Base-by-base conservation (phyloP, 164 flowering plant species). In the Cinnamomum micranthum region DNA sequence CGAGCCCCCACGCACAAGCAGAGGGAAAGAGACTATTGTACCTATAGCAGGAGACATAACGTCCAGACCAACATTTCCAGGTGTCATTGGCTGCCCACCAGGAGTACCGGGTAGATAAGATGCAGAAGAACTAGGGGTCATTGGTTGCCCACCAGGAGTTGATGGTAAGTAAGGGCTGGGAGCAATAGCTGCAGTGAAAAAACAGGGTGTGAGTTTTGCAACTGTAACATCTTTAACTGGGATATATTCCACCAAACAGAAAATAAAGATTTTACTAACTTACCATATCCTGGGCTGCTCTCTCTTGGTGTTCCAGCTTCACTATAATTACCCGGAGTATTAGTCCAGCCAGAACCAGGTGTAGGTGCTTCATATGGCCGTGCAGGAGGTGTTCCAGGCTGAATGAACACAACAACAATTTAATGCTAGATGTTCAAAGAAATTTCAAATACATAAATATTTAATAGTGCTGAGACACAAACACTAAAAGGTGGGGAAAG, bases 61-160 rank as follows among this genome's bases (percentile, higher is more conserved):
- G 86, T 96, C 99, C 68, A 92, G 84, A 69, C 95, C 99, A 80
- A 92, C 95, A 73, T 91, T 85, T 70, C 98, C 99, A 70, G 99
- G 99, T 15, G 99, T 96, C 99, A 96, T 96, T 41, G 98, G 99
- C 81, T 96, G 99, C 68, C 98, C 99, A 24, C 98, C 99, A 80
- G 99, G 99, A 59, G 99, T 96, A 31, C 97, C 97, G 77, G 99
- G 99, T 65, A 94, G 83, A 75, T 91, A 96, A 17, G 92, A 79
- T 50, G 89, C 87, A 4, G 98, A 89, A 77, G 98, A 89, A 77
- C 88, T 87, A 68, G 99, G 99, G 68, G 99, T 96, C 98, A 92
- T 90, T 3, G 98, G 95, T 77, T 91, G 99, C 25, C 93, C 94
- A 72, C 93, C 99, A 55, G 99, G 99, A 51, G 99, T 94, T 65